Evolutionary conservation across 805 yeast genomes (phyloP), one percentile per base, ranked within the genome.

Genomic region (Lachancea mirantina): DNA sequence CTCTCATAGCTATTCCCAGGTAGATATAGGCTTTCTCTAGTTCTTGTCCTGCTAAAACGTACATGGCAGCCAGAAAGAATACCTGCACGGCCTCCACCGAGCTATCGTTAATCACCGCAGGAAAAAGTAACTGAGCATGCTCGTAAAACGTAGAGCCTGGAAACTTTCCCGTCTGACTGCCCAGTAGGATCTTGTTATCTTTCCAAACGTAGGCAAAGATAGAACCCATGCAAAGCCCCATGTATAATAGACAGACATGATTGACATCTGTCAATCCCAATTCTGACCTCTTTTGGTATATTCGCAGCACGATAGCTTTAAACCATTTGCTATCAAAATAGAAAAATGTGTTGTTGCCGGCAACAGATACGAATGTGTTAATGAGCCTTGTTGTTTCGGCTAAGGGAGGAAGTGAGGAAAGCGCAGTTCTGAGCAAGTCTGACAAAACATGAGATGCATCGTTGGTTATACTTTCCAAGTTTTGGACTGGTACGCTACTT

Each of bases 191-290:
- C 18, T 26, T 22, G 18, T n/a, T 22, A 16, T 26, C 30, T 23
- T 35, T 35, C 38, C 38, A 35, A 19, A 35, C 38, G 19, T 35
- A 24, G 10, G 38, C 30, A 11, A 35, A 35, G 21, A 35, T 35
- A 2, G 35, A 35, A 2, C 35, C 38, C 38, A 35, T 35, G 35
- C 38, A 35, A 24, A 35, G 30, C 17, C 35, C 38, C 38, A 35
- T 35, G 18, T 35, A 35, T 14, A 35, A 11, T 8, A 35, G 38
- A 19, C 38, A 35, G 15, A 35, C 35, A 19, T 30, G 24, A 19
- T 35, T 35, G 10, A 30, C 15, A 30, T 35, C 27, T 18, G 19
- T 24, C 26, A 35, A 21, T 16, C 38, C 38, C 13, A 30, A 4
- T 26, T 24, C 23, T 18, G 38, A 24, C 22, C 26, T 35, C 16